Conservation (phyloP, 2,329 filamentous ascomycete genomes). For the Hansfordia pulvinata region DNA sequence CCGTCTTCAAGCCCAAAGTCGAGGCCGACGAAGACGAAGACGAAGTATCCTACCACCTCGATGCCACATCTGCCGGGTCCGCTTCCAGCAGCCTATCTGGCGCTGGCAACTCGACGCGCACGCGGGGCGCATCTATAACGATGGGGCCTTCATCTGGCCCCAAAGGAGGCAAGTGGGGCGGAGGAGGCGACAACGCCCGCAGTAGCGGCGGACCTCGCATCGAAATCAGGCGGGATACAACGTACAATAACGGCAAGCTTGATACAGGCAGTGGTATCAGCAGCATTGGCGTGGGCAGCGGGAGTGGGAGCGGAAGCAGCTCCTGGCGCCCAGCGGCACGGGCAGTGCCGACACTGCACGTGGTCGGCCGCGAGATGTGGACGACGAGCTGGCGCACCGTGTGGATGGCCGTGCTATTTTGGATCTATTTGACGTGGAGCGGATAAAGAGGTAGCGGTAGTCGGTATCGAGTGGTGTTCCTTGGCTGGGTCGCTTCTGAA, state of each 20-base stretch:
- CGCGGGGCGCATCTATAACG: constrained; percentile 1
- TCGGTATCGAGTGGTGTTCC: too few species aligned
- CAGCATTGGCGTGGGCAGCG: constrained; percentile 5
- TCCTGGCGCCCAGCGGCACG: constrained; percentile 8
- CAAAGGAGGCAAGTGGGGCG: constrained; percentile 11
- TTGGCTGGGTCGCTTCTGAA: too few species aligned
- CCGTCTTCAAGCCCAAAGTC: constrained; percentile 38
- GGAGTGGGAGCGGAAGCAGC: constrained; percentile 11
- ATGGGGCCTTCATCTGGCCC: constrained; percentile 8
- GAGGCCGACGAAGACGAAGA: constrained; percentile 27
- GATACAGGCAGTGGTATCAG: constrained; percentile 10
- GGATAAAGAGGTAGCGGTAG: too few species aligned
- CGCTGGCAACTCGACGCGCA: constrained; percentile 12
- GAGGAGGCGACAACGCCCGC: constrained; percentile 30
- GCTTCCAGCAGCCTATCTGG: constrained; percentile 19
- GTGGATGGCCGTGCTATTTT: constrained; percentile 50
- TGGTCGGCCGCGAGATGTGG: constrained; percentile 46
- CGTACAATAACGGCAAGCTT: constrained; percentile 27
- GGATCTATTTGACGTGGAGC: constrained; percentile 51
- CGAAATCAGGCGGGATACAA: constrained; percentile 30
- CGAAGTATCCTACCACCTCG: constrained; percentile 8
- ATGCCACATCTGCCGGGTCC: constrained; percentile 19
- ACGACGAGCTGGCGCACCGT: constrained; percentile 47
- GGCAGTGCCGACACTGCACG: constrained; percentile 17
- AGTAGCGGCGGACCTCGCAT: constrained; percentile 32